Conservation (phyloP, 1,284 basidiomycete genomes). For the Pseudozyma sp. region DNA sequence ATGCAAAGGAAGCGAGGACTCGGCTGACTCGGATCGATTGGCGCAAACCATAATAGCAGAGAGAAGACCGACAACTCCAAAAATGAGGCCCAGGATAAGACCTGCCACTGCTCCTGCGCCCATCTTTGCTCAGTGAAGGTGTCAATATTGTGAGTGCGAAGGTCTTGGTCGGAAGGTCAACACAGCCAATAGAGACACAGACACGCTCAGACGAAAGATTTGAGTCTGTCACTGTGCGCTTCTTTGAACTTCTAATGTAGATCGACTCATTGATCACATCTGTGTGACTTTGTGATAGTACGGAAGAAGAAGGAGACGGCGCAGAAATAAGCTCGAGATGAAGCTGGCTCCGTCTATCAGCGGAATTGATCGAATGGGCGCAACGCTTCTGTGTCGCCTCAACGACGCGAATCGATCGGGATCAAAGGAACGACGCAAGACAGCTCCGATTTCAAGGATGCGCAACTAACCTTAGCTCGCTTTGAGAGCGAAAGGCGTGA, state of each 20-base stretch:
- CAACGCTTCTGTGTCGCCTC: conserved; percentile 6
- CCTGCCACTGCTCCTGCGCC: conserved; percentile 33
- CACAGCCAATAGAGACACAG: background rate
- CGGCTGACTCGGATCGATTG: conserved; percentile 22
- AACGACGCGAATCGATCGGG: conserved; percentile 7
- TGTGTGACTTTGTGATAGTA: background rate
- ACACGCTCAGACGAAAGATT: background rate
- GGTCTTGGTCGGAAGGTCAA: background rate
- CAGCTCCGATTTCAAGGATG: background rate
- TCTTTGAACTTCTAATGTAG: background rate
- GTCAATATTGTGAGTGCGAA: background rate
- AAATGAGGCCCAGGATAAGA: conserved; percentile 24
- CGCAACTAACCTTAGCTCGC: no score
- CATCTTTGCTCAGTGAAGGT: conserved; percentile 2
- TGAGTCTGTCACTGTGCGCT: background rate
- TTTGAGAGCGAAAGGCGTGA: no score
- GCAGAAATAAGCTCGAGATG: conserved; percentile 24
- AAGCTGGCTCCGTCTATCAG: background rate
- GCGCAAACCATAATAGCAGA: conserved; percentile 32
- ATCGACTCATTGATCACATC: background rate
- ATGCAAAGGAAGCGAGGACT: conserved; percentile 19
- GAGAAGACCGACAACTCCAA: conserved; percentile 25
- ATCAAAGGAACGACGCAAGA: no score
- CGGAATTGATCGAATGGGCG: background rate
- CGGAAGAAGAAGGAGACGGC: background rate